Evolutionary conservation across 768 basidiomycete genomes (phyloP), one percentile per base, ranked within the genome.

Genomic region (Mycena polygramma): DNA sequence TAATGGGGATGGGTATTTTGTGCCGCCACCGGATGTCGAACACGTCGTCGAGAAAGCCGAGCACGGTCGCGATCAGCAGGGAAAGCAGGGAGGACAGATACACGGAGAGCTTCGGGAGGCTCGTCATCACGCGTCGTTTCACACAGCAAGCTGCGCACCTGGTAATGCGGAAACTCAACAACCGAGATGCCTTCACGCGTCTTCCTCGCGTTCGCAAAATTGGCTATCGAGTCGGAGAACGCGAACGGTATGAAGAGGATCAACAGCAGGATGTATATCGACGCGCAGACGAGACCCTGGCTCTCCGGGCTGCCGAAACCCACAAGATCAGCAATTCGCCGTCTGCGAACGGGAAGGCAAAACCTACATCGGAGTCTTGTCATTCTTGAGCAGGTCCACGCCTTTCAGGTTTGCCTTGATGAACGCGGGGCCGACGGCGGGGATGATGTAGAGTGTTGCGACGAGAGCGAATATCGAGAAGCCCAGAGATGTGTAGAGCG

Each of bases 11-110:
- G 0, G 98, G 98, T 15, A 99, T 83, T 79, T 99, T 99, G 81
- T 99, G 96, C 66, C 98, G 83, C 98, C 98, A 99, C 20, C 98
- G 91, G 73, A 99, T 98, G 79, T 99, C 98, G 74, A 99, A 99
- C 6, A 99, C 88, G 80, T 99, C 98, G 76, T 99, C 98, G 53
- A 98, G 85, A 78, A 99, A 97, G 39, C 98, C 98, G 10, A 99
- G 89, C 69, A 99, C 86, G 0, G 96, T 97, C 0, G 98, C 97
- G 51, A 95, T 94, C 41, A 99, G 83, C 45, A 99, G 85, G 0
- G 94, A 96, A n/a, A 99, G 87, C 9, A 99, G 77, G 11, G 95
- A 95, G 0, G 98, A 97, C 53, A 99, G 86, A 81, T 98, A 99
- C 8, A 97, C 90, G 1, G 97, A 90, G 68, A 99, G 86, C 94